A percentile compares a stretch with the other conserved stretches of the same genome.
Conservation (phyloP, 2,329 filamentous ascomycete species). For the Cladophialophora exuberans region DNA sequence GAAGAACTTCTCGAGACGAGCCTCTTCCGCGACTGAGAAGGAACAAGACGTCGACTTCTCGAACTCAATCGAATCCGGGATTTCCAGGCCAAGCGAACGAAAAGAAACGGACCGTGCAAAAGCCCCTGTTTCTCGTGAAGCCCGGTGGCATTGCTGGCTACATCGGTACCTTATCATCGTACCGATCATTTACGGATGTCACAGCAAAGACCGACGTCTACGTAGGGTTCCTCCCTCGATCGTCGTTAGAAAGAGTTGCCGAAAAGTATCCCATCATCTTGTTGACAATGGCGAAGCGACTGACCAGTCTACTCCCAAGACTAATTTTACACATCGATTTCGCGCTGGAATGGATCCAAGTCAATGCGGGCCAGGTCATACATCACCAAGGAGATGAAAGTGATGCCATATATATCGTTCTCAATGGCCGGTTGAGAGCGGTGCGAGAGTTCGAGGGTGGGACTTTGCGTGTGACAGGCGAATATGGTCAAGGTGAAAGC, state of each 20-base stretch:
- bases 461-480: constrained; percentile 81
- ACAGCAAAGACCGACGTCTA: constrained; percentile 98
- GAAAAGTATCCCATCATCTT: constrained; percentile 91
- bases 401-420: constrained; percentile 95
- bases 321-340: constrained; percentile 97
- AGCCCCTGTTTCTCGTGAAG: constrained; percentile 86
- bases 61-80: constrained; percentile 34
- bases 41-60: constrained; percentile 48
- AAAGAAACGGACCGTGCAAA: constrained; percentile 55
- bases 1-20: constrained; percentile 35
- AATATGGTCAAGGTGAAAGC: constrained; percentile 96
- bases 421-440: constrained; percentile 86
- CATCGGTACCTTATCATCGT: constrained; percentile 89
- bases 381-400: constrained; percentile 94
- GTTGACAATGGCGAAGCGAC: constrained; percentile 90
- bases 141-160: constrained; percentile 94
- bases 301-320: constrained; percentile 85
- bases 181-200: constrained; percentile 94
- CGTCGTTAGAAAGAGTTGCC: constrained; percentile 85
- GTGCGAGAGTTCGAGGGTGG: constrained; percentile 82
- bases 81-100: constrained; percentile 36
- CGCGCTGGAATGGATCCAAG: constrained; percentile 96
- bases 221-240: constrained; percentile 87
- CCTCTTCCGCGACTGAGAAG: constrained; percentile 50
- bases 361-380: constrained; percentile 91